These are phyloP conservation scores for Scedosporium aurantiacum DNA, from an alignment of 2,329 filamentous ascomycete species.

Conservation along the genomic window DNA sequence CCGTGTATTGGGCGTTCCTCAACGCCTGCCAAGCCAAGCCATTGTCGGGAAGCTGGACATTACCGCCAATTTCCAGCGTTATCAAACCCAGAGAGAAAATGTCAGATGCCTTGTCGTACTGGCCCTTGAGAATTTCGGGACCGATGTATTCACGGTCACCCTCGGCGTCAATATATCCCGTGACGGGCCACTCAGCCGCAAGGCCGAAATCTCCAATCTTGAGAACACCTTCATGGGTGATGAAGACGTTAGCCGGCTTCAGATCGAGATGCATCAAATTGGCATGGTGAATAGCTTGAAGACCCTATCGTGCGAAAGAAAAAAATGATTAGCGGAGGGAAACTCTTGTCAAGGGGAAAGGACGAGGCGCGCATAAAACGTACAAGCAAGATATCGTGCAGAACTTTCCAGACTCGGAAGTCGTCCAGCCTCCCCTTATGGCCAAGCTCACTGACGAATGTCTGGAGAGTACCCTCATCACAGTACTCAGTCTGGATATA, in stretches of 20 bases:
- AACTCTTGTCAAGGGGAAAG: conserved; percentile 6
- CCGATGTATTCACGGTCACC: conserved; percentile 95
- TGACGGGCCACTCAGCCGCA: conserved; percentile 68
- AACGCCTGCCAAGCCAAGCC: conserved; percentile 84
- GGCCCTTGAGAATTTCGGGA: conserved; percentile 78
- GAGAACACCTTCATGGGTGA: conserved; percentile 68
- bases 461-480: conserved; percentile 81
- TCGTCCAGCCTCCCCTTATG: conserved; percentile 82
- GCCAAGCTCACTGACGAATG: conserved; percentile 74
- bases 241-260: conserved; percentile 76
- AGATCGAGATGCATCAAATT: conserved; percentile 79
- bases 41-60: conserved; percentile 88
- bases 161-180: conserved; percentile 71
- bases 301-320: conserved; percentile 42
- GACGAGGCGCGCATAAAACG: conserved; percentile 21
- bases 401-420: conserved; percentile 96
- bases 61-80: conserved; percentile 87
- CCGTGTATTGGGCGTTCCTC: conserved; percentile 77
- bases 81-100: conserved; percentile 91
- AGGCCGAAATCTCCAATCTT: conserved; percentile 84
- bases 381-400: conserved; percentile 76
- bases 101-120: conserved; percentile 83
- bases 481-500: conserved; percentile 98
- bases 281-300: conserved; percentile 81
- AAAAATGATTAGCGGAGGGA: conserved; percentile 3